These are phyloP conservation scores for Boletus pseudopeckii DNA, from an alignment of 768 basidiomycete genomes.

Conservation along the genomic window DNA sequence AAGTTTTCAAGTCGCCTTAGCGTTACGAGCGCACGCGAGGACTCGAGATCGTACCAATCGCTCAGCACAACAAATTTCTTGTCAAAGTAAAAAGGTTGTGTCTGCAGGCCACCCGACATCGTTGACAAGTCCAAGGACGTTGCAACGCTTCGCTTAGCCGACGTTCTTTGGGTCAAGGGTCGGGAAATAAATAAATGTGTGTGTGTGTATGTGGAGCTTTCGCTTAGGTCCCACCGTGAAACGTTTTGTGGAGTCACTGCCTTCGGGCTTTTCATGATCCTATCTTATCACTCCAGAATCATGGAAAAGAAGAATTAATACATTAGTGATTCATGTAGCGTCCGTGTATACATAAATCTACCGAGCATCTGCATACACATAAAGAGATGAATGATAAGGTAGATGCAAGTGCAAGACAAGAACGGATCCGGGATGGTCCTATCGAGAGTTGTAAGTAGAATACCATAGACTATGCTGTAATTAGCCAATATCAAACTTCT, in stretches of 20 bases:
- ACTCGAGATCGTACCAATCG: constrained; percentile 66
- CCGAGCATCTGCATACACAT: background rate
- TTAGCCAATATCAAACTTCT: constrained; percentile 2
- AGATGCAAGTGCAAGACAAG: background rate
- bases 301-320: background rate
- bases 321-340: background rate
- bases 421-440: background rate
- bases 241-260: constrained; percentile 17
- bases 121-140: background rate
- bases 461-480: constrained; percentile 4
- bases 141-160: background rate
- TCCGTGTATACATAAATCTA: constrained; percentile 4
- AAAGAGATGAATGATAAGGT: constrained; percentile 17
- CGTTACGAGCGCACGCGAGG: background rate
- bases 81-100: constrained; percentile 39
- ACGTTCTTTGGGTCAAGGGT: background rate
- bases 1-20: background rate
- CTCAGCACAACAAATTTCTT: constrained; percentile 85
- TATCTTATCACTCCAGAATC: constrained; percentile 21
- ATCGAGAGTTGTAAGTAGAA: background rate
- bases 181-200: background rate
- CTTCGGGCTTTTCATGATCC: background rate
- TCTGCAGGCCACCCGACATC: constrained; percentile 10
- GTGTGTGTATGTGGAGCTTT: background rate
- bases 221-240: background rate